These are phyloP conservation scores for Waitea zeae DNA, from an alignment of 1,284 basidiomycete genomes.

Conservation along the genomic window DNA sequence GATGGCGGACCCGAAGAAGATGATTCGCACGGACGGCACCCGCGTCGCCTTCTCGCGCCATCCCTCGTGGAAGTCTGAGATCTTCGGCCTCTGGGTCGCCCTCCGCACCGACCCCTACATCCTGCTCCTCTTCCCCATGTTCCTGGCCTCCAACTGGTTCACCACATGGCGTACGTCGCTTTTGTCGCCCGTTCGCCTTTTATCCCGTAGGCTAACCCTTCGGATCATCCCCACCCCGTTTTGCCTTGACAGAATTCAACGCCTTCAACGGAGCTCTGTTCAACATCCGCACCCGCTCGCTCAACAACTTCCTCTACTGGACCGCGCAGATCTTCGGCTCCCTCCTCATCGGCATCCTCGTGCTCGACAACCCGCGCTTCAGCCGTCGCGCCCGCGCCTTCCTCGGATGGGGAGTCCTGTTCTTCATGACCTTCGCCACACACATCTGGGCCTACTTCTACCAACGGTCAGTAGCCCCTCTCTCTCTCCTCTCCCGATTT, in stretches of 20 bases:
- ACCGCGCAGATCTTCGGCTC: slow-evolving; percentile 48
- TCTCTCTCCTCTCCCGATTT: no score
- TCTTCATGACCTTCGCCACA: slow-evolving; percentile 44
- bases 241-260: slow-evolving; percentile 35
- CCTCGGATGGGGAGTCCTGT: slow-evolving; percentile 37
- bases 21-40: slow-evolving; percentile 58
- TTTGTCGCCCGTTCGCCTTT: no score
- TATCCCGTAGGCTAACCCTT: no score
- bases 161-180: slow-evolving; percentile 30
- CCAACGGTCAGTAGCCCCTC: slow-evolving; percentile 32
- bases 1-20: slow-evolving; percentile 51
- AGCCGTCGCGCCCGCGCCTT: slow-evolving; percentile 46
- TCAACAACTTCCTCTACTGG: slow-evolving; percentile 60
- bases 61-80: slow-evolving; percentile 51
- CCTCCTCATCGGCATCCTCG: slow-evolving; percentile 38
- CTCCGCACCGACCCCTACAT: slow-evolving; percentile 32
- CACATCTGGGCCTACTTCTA: slow-evolving; percentile 58
- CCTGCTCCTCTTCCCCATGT: slow-evolving; percentile 25
- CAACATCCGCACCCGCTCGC: slow-evolving; percentile 44
- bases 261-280: slow-evolving; percentile 48
- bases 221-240: no score
- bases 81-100: slow-evolving; percentile 30
- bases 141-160: slow-evolving; percentile 62
- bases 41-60: slow-evolving; percentile 38
- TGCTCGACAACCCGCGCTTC: slow-evolving; percentile 36